Conservation (phyloP, 2,329 filamentous ascomycete genomes). For the Graphilbum ipis-grandicollis region DNA sequence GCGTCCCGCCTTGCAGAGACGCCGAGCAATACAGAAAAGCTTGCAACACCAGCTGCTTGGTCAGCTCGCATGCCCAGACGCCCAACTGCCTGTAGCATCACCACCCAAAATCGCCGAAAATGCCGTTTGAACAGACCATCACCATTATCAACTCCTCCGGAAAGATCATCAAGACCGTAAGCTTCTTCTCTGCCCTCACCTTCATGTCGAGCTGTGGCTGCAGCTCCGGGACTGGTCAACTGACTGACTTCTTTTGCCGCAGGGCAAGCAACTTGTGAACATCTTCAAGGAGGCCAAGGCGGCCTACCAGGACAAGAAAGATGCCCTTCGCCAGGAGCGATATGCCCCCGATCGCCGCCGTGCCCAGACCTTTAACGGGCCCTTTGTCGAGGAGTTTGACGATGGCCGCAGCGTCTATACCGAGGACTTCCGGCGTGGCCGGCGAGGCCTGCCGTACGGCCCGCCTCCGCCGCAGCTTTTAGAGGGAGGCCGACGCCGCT, state of each 20-base stretch:
- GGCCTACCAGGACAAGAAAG: constrained; percentile 77
- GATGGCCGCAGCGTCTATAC: constrained; percentile 11
- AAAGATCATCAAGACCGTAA: constrained; percentile 76
- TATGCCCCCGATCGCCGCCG: constrained; percentile 34
- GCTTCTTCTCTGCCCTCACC: no score
- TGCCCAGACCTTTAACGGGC: constrained; percentile 37
- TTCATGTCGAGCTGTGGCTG: no score
- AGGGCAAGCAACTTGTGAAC: constrained; percentile 80
- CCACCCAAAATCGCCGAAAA: constrained; percentile 9
- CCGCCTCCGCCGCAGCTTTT: constrained; percentile 8
- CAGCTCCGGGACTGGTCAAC: no score
- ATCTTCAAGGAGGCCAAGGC: constrained; percentile 86
- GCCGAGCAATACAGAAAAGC: no score
- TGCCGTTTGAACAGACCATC: constrained; percentile 50
- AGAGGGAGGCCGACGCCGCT: constrained; percentile 13
- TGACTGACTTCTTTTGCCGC: background rate
- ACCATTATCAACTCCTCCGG: constrained; percentile 83
- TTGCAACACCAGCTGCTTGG: no score
- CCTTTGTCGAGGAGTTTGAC: constrained; percentile 11
- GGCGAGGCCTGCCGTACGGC: constrained; percentile 2
- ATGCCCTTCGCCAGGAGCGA: constrained; percentile 54
- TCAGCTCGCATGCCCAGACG: no score
- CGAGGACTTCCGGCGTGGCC: constrained; percentile 6
- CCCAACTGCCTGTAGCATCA: no score
- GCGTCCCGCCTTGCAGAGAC: no score